Evolutionary conservation across 805 yeast genomes (phyloP).

Genomic region (Candida coquimbonensis): DNA sequence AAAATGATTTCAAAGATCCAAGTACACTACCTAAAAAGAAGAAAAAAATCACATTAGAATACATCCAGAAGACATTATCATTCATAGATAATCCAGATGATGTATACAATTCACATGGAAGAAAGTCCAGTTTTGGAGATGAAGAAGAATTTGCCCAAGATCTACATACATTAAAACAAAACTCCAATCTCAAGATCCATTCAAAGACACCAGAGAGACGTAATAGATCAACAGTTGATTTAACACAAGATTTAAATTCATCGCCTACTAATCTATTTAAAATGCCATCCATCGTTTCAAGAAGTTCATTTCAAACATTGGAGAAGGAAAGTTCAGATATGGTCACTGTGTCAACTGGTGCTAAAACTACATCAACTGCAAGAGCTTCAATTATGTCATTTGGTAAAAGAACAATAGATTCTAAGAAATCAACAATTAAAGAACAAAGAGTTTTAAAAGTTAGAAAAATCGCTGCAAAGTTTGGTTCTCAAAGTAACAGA

Average conservation of each 20-base stretch:
- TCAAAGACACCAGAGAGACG: slow-evolving; percentile 23
- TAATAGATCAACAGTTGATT: slow-evolving; percentile 13
- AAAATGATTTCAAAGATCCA: slow-evolving; percentile 18
- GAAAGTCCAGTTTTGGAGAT: slow-evolving; percentile 21
- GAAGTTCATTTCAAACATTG: slow-evolving; percentile 33
- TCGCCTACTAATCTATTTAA: slow-evolving; percentile 21
- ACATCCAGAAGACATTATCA: slow-evolving; percentile 50
- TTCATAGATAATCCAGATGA: slow-evolving; percentile 35
- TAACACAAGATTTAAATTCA: slow-evolving; percentile 11
- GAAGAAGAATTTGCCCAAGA: slow-evolving; percentile 38
- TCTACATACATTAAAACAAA: slow-evolving; percentile 37
- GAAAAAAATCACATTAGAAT: slow-evolving; percentile 42
- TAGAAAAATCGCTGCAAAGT: slow-evolving; percentile 11
- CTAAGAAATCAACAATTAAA: slow-evolving; percentile 7
- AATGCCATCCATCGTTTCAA: slow-evolving; percentile 35
- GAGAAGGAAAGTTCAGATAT: slow-evolving; percentile 26
- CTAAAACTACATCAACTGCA: slow-evolving; percentile 48
- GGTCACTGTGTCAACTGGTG: slow-evolving; percentile 47
- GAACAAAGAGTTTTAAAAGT: slow-evolving; percentile 21
- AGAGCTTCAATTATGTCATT: slow-evolving; percentile 53
- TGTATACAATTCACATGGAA: slow-evolving; percentile 12
- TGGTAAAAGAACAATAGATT: slow-evolving; percentile 26
- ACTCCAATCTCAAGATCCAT: slow-evolving; percentile 29
- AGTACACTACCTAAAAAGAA: slow-evolving; percentile 23
- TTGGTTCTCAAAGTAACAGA: slow-evolving; percentile 2